Base-by-base conservation (phyloP, 805 yeast species). In the Kazachstania viticola region DNA sequence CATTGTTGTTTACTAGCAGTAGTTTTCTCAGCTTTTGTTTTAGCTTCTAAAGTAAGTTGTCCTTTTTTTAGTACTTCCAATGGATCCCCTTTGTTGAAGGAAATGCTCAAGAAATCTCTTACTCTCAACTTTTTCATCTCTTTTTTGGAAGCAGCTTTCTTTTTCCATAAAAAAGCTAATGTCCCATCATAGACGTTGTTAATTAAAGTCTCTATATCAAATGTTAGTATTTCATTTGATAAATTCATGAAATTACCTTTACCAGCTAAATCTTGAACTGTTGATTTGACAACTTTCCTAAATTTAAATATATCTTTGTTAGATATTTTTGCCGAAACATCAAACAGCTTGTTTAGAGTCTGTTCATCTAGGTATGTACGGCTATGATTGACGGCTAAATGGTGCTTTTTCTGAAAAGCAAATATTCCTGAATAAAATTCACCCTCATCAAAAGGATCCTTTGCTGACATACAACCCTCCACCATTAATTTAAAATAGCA, bases 401-500 rank as follows among this genome's bases (percentile, higher is more conserved):
- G 67, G 40, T 66, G 64, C 37, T 75, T 79, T 48, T 74, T 81
- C 53, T 91, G 96, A 51, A 87, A 88, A 37, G 73, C 77, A 2
- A 73, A 72, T 17, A 91, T 67, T 5, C 84, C 71, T 3, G 67
- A 53, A 56, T 74, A 67, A 44, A 88, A 79, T 30, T 67, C 68
- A 32, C 75, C 79, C 31, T 73, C 75, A 38, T 81, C 88, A 48
- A 80, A 75, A 0, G 94, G 88, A 49, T 91, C 97, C 47, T 83
- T 13, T 75, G 91, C 37, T 65, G 79, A 45, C 65, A 81, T 46
- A 57, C 68, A 56, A 50, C 71, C 57, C 49, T 70, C 67, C 9
- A 77, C 60, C 30, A 83, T 74, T 24, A 88, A 48, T 41, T 84
- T 71, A 31, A 69, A 66, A 30, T 75, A 65, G 29, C 82, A 69